Conservation (phyloP, 352 stramenopile genomes). For the Vaucheria bursata region DNA sequence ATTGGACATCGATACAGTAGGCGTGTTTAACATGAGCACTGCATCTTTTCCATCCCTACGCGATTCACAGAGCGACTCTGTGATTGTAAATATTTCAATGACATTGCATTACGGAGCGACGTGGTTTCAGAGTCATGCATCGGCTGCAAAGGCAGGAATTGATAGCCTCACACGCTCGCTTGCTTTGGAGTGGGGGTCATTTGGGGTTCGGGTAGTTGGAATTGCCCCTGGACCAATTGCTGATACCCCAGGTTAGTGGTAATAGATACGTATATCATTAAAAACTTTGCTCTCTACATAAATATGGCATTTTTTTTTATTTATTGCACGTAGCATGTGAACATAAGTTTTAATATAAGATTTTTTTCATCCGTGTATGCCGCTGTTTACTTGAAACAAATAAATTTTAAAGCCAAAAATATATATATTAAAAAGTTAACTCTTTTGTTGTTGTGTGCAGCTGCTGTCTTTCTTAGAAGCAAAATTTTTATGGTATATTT, state of each 20-base stretch:
- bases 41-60: slow-evolving; percentile 71
- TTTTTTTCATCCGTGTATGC: neutral
- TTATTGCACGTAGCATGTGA: neutral
- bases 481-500: too few relatives aligned
- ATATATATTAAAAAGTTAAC: too few relatives aligned
- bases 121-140: slow-evolving; percentile 87
- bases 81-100: slow-evolving; percentile 90
- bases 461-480: too few relatives aligned
- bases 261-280: slow-evolving; percentile 71
- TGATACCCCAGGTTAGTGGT: slow-evolving; percentile 82
- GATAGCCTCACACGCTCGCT: slow-evolving; percentile 80
- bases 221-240: slow-evolving; percentile 88
- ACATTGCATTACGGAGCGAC: slow-evolving; percentile 79
- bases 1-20: slow-evolving; percentile 88
- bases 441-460: too few relatives aligned
- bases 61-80: slow-evolving; percentile 44
- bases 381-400: neutral
- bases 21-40: slow-evolving; percentile 89
- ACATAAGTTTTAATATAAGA: neutral
- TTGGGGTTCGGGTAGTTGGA: slow-evolving; percentile 80
- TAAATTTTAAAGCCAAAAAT: too few relatives aligned
- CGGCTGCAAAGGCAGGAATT: slow-evolving; percentile 83
- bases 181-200: slow-evolving; percentile 88
- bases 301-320: too few relatives aligned
- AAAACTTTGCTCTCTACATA: neutral